Evolutionary conservation across 2,329 filamentous ascomycete genomes (phyloP), one percentile per base, ranked within the genome.

Genomic region (Tolypocladium sp.): DNA sequence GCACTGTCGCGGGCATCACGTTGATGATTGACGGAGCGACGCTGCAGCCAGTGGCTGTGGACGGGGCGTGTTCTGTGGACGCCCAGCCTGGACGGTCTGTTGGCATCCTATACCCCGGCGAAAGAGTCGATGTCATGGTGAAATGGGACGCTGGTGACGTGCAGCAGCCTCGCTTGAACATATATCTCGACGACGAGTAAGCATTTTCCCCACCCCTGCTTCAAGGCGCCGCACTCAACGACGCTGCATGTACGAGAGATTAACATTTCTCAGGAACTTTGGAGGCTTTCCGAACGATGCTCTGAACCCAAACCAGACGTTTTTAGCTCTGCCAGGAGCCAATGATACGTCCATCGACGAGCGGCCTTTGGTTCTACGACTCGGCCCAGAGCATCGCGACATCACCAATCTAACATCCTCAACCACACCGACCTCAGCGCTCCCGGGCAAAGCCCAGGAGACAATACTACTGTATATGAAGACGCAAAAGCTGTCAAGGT

Each of bases 151-250:
- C 54, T 1, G 59, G 42, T 0, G 59, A 41, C 15, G 20, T 54
- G 0, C 37, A 57, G 15, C 42, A 57, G 4, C 54, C 63, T 15
- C 65, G 63, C 56, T 56, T 69, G 12, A 65, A 63, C 55, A 56
- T 69, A 25, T 63, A 66, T 30, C 58, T 68, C 33, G 67, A 68
- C 51, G 60, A 67, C n/a, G 67, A 69, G 67, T 68, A 15, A 25
- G 27, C 15, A 9, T 30, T 40, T 38, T 25, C 20, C 38, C 57
- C 44, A 58, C 38, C 1, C 13, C 2, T 35, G 27, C 10, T 20
- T 35, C 30, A 13, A 15, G 44, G 9, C 22, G 10, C 17, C 22
- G 10, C 17, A 10, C 20, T 12, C 8, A 8, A 8, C 2, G 13
- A 13, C 20, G 13, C 4, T 20, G 25, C 9, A 7, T 4, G 9